Conservation (phyloP, 768 basidiomycete genomes). For the Pleurotus platypus region DNA sequence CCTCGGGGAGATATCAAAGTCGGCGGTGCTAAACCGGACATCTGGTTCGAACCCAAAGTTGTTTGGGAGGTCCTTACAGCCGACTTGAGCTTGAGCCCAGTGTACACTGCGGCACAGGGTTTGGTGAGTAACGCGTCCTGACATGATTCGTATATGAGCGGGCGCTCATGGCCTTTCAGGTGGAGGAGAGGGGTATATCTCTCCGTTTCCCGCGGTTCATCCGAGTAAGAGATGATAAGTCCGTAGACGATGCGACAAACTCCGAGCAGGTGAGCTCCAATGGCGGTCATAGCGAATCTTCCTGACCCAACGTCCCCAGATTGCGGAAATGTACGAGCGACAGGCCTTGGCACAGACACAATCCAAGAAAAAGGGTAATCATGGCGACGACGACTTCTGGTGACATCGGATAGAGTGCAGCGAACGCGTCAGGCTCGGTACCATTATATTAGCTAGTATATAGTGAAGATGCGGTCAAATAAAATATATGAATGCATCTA, state of each 20-base stretch:
- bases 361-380: constrained; percentile 67
- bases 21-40: constrained; percentile 93
- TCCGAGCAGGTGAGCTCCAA: constrained; percentile 74
- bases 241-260: constrained; percentile 86
- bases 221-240: constrained; percentile 89
- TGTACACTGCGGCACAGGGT: constrained; percentile 94
- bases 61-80: constrained; percentile 99
- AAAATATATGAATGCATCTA: constrained; percentile 20
- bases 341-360: constrained; percentile 80
- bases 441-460: constrained; percentile 5
- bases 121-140: constrained; percentile 48
- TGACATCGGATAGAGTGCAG: constrained; percentile 28
- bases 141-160: neutral
- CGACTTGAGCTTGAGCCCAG: constrained; percentile 92
- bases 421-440: neutral
- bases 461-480: neutral
- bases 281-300: too few species aligned
- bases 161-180: constrained; percentile 34
- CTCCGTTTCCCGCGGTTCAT: constrained; percentile 96
- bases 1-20: constrained; percentile 81
- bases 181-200: constrained; percentile 89
- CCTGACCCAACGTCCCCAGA: constrained; percentile 34
- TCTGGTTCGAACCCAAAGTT: constrained; percentile 96
- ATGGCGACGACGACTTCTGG: constrained; percentile 80
- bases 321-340: constrained; percentile 91